Conservation (phyloP, 1,284 basidiomycete genomes). For the Austropuccinia psidii region DNA sequence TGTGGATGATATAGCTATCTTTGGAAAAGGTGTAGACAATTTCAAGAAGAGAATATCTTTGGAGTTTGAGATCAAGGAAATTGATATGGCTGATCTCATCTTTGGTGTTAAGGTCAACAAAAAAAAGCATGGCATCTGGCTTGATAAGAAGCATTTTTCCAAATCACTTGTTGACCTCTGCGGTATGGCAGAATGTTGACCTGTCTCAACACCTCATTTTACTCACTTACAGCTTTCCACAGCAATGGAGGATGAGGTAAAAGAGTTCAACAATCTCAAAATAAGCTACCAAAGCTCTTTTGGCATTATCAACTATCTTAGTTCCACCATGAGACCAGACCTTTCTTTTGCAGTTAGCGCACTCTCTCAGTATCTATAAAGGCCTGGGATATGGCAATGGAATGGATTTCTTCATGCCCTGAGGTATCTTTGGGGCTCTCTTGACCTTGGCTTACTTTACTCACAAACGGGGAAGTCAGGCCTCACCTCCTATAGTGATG, state of each 20-base stretch:
- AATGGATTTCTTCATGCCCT: neutral
- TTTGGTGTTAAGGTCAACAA: neutral
- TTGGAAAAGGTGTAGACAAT: too few species aligned
- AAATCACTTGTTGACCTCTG: neutral
- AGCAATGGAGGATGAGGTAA: neutral
- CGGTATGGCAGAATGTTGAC: neutral
- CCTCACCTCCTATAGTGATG: neutral
- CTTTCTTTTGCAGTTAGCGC: neutral
- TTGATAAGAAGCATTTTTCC: neutral
- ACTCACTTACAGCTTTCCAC: neutral
- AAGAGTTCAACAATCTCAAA: neutral
- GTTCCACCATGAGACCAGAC: neutral
- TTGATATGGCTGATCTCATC: neutral
- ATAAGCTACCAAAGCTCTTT: neutral
- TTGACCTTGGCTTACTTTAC: neutral
- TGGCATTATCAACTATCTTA: neutral
- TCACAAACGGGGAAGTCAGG: neutral
- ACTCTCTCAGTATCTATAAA: conserved; percentile 2
- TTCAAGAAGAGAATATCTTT: neutral
- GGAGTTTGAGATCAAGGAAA: neutral
- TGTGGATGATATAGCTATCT: neutral
- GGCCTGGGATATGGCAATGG: neutral
- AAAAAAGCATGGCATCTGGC: neutral
- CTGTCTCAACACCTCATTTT: neutral
- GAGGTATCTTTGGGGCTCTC: neutral